Base-by-base conservation (phyloP, 208 protist genomes). In the Trypanosoma platydactyli region DNA sequence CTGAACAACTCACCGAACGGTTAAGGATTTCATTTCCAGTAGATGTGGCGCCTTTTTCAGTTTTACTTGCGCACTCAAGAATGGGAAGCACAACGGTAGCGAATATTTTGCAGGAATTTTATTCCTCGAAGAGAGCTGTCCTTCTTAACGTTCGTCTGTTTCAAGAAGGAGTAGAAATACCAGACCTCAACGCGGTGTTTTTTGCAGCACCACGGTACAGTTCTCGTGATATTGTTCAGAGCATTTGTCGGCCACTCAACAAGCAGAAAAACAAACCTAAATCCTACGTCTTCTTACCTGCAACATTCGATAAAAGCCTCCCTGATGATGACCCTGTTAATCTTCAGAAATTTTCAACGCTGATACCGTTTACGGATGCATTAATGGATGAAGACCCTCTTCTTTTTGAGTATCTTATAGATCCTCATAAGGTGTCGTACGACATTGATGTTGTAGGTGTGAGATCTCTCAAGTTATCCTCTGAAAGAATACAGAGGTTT, bases 311-410 rank as follows among this genome's bases (percentile, higher is more conserved):
- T 56, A 52, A 61, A 22, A 42, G 60, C 4, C 51, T 78, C 16
- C 55, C 73, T 12, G 79, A 77, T 20, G 72, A 77, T 58, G 67
- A 92, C 60, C 80, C 83, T 9, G 85, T 89, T 53, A 92, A 92
- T 64, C 64, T 92, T 38, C 58, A 85, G 41, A 83, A 77, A 60
- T 92, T 88, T 64, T 82, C 83, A 20, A 89, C 82, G 16, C 76
- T 92, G 33, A 69, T 92, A 16, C 86, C 86, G 24, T 92, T 92
- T 71, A 89, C 86, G 0, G 86, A 92, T 49, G 86, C 86, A 2
- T 79, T 92, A 41, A 92, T 92, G 86, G 86, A 92, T 71, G 86
- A 92, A 59, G 86, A 92, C 65, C 86, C 86, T 27, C 71, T 67
- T 18, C 64, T 92, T 3, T 92, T 86, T 54, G 86, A 92, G 67